A percentile compares a stretch with the other conserved stretches of the same genome.
Conservation (phyloP, 306 rosid genomes). For the Ormosia semicastrata region DNA sequence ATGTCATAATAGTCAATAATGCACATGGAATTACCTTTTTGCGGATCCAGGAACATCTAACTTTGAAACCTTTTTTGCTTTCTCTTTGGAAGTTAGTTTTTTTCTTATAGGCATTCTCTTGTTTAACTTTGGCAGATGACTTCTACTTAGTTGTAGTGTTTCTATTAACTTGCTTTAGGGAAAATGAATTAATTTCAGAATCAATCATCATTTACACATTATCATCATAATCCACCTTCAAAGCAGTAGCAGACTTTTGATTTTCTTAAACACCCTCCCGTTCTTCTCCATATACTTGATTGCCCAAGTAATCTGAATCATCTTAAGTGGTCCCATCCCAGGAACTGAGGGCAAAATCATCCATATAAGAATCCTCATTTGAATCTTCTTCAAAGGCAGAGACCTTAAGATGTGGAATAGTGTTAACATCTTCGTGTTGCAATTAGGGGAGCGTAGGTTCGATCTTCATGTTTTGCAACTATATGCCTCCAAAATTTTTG, state of each 20-base stretch:
- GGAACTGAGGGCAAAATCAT: slow-evolving; percentile 27
- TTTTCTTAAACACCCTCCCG: slow-evolving; percentile 32
- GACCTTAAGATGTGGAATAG: slow-evolving; percentile 20
- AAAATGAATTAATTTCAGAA: slow-evolving; percentile 27
- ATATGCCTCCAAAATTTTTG: too few relatives aligned
- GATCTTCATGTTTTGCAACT: too few relatives aligned
- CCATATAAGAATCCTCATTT: slow-evolving; percentile 14
- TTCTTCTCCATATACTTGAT: slow-evolving; percentile 32
- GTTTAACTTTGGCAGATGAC: slow-evolving; percentile 34
- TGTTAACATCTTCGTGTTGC: background rate
- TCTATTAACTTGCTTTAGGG: slow-evolving; percentile 32
- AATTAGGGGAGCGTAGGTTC: too few relatives aligned
- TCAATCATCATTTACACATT: slow-evolving; percentile 29
- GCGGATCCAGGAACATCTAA: slow-evolving; percentile 63
- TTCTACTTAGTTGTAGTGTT: slow-evolving; percentile 30
- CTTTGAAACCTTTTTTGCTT: slow-evolving; percentile 39
- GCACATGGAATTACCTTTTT: slow-evolving; percentile 54
- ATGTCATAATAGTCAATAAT: background rate
- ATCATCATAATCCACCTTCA: slow-evolving; percentile 25
- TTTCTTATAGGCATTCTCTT: slow-evolving; percentile 37
- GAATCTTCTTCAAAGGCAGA: slow-evolving; percentile 34
- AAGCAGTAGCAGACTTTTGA: slow-evolving; percentile 19
- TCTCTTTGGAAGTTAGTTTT: slow-evolving; percentile 40
- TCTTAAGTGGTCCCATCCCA: slow-evolving; percentile 40
- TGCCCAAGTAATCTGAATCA: slow-evolving; percentile 38